Evolutionary conservation across 2,329 filamentous ascomycete genomes (phyloP).

Genomic region (Fusarium robinianum): DNA sequence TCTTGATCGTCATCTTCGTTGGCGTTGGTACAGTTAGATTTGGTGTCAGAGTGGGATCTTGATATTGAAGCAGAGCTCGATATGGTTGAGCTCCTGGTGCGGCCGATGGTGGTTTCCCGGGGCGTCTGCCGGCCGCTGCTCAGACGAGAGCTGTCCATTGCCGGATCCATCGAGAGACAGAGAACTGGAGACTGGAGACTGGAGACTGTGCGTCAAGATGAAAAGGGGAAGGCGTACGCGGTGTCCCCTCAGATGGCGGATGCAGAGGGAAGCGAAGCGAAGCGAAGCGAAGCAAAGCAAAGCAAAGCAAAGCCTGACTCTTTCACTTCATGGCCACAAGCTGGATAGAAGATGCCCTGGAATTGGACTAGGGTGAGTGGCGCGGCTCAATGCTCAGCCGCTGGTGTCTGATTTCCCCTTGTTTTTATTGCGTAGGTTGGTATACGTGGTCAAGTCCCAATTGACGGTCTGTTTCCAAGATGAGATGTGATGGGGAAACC

Average conservation of each 20-base stretch:
- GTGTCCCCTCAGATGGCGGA: conserved; percentile 15
- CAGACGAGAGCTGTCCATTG: conserved; percentile 13
- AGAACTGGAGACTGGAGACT: conserved; percentile 4
- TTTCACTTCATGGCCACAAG: too few species aligned
- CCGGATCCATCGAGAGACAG: conserved; percentile 12
- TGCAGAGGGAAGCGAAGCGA: too few species aligned
- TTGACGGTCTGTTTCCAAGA: too few species aligned
- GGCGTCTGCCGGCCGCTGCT: conserved; percentile 17
- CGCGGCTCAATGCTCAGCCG: too few species aligned
- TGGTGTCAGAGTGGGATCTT: conserved; percentile 18
- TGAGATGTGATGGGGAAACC: too few species aligned
- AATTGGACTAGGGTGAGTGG: too few species aligned
- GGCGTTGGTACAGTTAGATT: conserved; percentile 1
- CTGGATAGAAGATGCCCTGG: too few species aligned
- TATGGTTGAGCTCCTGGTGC: conserved; percentile 16
- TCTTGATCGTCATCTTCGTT: conserved; percentile 22
- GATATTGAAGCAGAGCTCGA: conserved; percentile 1
- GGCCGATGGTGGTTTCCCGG: conserved; percentile 7
- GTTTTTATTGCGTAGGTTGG: too few species aligned
- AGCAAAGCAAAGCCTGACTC: too few species aligned
- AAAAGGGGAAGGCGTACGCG: conserved; percentile 1
- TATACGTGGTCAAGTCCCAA: too few species aligned
- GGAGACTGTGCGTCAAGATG: neutral
- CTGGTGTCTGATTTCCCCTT: too few species aligned
- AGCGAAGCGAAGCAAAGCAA: too few species aligned